Percentiles rank a stretch among this genome's conserved stretches.
phyloP scores from a whole-genome alignment of 2,329 filamentous ascomycete species.

The Curvularia sp. region DNA sequence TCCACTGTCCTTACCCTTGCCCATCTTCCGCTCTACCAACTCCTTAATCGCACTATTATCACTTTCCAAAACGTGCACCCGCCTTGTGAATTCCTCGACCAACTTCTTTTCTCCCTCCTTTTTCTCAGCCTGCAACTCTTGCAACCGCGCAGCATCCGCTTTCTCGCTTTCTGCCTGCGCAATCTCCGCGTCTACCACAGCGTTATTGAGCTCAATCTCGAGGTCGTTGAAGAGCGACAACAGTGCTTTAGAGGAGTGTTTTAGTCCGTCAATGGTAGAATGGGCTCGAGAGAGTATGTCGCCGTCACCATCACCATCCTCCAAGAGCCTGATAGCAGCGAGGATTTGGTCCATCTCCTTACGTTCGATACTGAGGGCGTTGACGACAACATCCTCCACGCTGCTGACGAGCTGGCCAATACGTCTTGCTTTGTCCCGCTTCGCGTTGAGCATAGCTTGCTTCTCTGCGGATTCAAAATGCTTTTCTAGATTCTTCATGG shows the following conservation, averaged over 20 bases:
- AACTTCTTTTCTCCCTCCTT: constrained; percentile 41
- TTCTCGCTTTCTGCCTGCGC: constrained; percentile 58
- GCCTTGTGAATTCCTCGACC: constrained; percentile 46
- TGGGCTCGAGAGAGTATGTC: constrained; percentile 35
- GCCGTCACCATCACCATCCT: constrained; percentile 39
- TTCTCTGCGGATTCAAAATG: constrained; percentile 59
- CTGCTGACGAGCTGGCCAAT: constrained; percentile 59
- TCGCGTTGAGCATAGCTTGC: constrained; percentile 57
- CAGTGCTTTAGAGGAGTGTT: constrained; percentile 48
- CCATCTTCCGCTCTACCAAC: constrained; percentile 38
- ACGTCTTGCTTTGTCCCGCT: constrained; percentile 57
- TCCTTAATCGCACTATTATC: constrained; percentile 42
- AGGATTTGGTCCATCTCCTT: constrained; percentile 58
- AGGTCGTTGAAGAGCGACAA: constrained; percentile 55
- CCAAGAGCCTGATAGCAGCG: constrained; percentile 50
- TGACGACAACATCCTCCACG: constrained; percentile 59
- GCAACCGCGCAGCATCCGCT: constrained; percentile 51
- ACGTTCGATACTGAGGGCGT: constrained; percentile 61
- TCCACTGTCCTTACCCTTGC: constrained; percentile 29
- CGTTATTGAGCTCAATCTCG: constrained; percentile 59
- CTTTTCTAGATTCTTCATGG: constrained; percentile 57
- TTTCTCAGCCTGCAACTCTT: constrained; percentile 48
- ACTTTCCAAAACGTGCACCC: constrained; percentile 50
- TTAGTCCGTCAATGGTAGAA: constrained; percentile 46
- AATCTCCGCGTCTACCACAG: constrained; percentile 62